Percentiles rank a stretch among this genome's conserved stretches.
Evolutionary conservation across 352 stramenopile species (phyloP).

Genomic region (Phytophthora citrophthora): DNA sequence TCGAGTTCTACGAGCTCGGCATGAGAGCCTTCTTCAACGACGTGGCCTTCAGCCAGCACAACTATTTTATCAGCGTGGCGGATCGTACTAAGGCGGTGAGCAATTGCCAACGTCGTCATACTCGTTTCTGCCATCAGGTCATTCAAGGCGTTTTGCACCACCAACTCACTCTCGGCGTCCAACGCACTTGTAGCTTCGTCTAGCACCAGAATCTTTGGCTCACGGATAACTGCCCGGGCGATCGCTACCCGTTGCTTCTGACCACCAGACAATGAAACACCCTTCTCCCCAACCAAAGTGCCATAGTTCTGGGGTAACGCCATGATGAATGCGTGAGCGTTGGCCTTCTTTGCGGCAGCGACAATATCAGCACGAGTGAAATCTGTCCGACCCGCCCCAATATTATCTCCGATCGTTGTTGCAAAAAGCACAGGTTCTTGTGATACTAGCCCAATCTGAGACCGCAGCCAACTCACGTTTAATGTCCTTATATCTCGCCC

Average conservation of each 20-base stretch:
- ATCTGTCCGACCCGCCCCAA: constrained; percentile 64
- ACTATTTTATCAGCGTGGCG: constrained; percentile 11
- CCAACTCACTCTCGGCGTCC: constrained; percentile 6
- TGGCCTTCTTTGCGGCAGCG: constrained; percentile 51
- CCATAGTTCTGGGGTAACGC: constrained; percentile 6
- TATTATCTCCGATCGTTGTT: constrained; percentile 83
- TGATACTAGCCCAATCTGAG: constrained; percentile 51
- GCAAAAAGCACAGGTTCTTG: constrained; percentile 88
- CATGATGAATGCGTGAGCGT: constrained; percentile 13
- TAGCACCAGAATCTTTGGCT: constrained; percentile 9
- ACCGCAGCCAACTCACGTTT: constrained; percentile 70
- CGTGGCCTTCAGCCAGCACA: constrained; percentile 1
- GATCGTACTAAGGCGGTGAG: constrained; percentile 15
- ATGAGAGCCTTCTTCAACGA: constrained; percentile 7
- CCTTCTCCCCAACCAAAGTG: constrained; percentile 7
- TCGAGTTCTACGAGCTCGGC: constrained; percentile 9
- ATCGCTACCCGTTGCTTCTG: constrained; percentile 15
- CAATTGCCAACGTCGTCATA: constrained; percentile 8
- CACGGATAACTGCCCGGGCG: constrained; percentile 5
- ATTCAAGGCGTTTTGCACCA: constrained; percentile 13
- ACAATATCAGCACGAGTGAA: constrained; percentile 63
- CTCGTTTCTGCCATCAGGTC: constrained; percentile 8
- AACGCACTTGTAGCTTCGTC: constrained; percentile 14
- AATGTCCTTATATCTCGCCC: constrained; percentile 62
- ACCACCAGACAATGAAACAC: constrained; percentile 6